Evolutionary conservation across 768 basidiomycete species (phyloP).

Genomic region (Hysterangium stoloniferum): DNA sequence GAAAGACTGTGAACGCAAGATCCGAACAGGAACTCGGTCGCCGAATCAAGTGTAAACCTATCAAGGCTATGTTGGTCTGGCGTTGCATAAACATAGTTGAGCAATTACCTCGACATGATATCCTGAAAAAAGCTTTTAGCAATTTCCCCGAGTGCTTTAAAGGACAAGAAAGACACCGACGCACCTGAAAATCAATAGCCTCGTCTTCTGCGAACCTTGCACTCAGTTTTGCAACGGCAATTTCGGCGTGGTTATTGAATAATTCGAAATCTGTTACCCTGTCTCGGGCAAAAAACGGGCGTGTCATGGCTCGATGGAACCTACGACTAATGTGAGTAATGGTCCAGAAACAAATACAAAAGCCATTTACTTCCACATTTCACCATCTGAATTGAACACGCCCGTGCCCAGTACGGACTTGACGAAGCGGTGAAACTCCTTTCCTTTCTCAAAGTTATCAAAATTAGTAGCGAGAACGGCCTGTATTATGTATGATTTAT

Average conservation of each 20-base stretch:
- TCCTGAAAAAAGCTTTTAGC: background rate
- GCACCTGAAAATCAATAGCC: constrained; percentile 19
- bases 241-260: constrained; percentile 24
- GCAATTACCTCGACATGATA: background rate
- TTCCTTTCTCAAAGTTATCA: constrained; percentile 48
- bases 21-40: constrained; percentile 27
- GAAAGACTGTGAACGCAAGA: constrained; percentile 19
- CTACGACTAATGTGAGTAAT: constrained; percentile 3
- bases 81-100: background rate
- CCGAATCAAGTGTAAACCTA: constrained; percentile 21
- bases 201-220: constrained; percentile 10
- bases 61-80: background rate
- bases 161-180: background rate
- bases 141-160: background rate
- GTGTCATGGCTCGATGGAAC: constrained; percentile 29
- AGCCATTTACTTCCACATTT: constrained; percentile 14
- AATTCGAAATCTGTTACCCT: constrained; percentile 29
- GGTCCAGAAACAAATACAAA: background rate
- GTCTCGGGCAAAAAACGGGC: constrained; percentile 31
- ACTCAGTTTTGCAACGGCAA: constrained; percentile 13
- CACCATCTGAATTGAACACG: constrained; percentile 22
- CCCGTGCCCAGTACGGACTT: constrained; percentile 14
- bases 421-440: constrained; percentile 29
- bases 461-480: constrained; percentile 50
- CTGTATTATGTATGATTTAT: constrained; percentile 14